Evolutionary conservation across 2,329 filamentous ascomycete genomes (phyloP), one percentile per base, ranked within the genome.

Genomic region (Sporothrix variecibatus): DNA sequence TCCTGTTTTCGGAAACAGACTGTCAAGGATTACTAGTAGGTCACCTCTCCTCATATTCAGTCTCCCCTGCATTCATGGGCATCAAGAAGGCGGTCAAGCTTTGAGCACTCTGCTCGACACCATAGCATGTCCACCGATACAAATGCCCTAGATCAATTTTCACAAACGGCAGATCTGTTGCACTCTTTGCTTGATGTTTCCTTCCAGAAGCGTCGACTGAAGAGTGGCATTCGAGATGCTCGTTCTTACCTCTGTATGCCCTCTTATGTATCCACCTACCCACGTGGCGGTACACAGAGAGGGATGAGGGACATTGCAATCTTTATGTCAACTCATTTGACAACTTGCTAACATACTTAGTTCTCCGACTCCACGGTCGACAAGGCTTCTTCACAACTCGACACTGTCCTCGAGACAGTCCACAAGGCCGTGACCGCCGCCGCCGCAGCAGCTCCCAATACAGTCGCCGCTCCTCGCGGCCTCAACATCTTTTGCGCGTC

Each of bases 1-100:
- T 99, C 76, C 83, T 97, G 31, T 83, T 98, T 62, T 82, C 87
- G 0, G 86, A 90, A 75, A 82, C 83, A 1, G 93, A 98, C 81
- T 95, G 94, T 74, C 78, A 76, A 17, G 77, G 80, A 6, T 71
- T 85, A 71, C 79, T 80, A 79, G 84, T 86, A 81, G 82, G 82
- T 81, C 73, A 73, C 58, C 77, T 75, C 72, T 28, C 74, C 34
- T 77, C 26, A 65, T 72, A 51, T 68, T 51, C 49, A 71, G 76
- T 23, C 58, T 28, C 64, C 26, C 62, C 31, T 8, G 34, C 40
- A 2, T 12, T 31, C 23, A 31, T 78, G 86, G 86, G 86, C 83
- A 85, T 84, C 78, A 88, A 92, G 90, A 92, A 92, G 89, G 89
- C 86, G 89, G 83, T 86, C 87, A 85, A 82, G 83, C 85, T 74